These are phyloP conservation scores for Nemania bipapillata DNA, from an alignment of 2,329 filamentous ascomycete genomes.

Conservation along the genomic window DNA sequence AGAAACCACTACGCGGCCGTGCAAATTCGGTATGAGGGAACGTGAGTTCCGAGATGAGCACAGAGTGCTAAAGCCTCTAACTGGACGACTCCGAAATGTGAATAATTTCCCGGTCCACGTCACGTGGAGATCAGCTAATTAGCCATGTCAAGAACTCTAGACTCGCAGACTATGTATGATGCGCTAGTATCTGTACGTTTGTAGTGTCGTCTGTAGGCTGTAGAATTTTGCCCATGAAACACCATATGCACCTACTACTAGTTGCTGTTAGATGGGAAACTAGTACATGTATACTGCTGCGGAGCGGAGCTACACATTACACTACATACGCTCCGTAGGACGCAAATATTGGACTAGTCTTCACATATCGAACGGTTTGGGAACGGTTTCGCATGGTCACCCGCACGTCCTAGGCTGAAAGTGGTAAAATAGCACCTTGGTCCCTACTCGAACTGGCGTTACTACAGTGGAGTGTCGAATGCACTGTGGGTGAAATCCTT, in stretches of 20 bases:
- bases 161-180: conserved; percentile 8
- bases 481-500: conserved; percentile 26
- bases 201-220: conserved; percentile 7
- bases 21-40: conserved; percentile 23
- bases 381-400: conserved; percentile 30
- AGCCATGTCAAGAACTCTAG: conserved; percentile 20
- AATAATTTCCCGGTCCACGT: conserved; percentile 13
- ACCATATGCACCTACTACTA: conserved; percentile 32
- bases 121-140: conserved; percentile 29
- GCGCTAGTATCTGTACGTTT: conserved; percentile 8
- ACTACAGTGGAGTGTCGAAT: background rate
- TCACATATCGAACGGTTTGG: conserved; percentile 34
- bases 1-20: conserved; percentile 5
- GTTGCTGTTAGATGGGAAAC: conserved; percentile 21
- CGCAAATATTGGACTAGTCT: conserved; percentile 3
- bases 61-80: conserved; percentile 6
- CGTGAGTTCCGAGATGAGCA: conserved; percentile 27
- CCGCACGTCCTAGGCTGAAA: conserved; percentile 32
- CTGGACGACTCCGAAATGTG: conserved; percentile 15
- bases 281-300: background rate
- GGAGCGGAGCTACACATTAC: background rate
- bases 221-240: conserved; percentile 24
- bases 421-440: conserved; percentile 21
- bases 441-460: conserved; percentile 19
- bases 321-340: too few species aligned